These are phyloP conservation scores for Cryphonectria naterciae DNA, from an alignment of 2,329 filamentous ascomycete genomes.

Conservation along the genomic window DNA sequence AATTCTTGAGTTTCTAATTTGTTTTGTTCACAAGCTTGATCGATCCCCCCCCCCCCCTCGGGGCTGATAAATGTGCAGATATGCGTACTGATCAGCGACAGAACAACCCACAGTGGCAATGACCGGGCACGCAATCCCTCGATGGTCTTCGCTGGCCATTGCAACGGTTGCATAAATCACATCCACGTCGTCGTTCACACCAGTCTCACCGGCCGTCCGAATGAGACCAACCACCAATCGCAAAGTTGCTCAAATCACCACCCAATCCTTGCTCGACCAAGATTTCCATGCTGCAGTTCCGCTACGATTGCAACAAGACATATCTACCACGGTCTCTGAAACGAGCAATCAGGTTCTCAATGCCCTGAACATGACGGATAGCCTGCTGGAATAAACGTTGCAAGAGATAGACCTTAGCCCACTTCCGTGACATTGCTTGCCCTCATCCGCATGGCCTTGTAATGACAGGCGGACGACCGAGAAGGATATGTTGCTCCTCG, in stretches of 20 bases:
- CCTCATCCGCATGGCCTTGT: background rate
- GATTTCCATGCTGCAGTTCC: background rate
- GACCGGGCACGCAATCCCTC: background rate
- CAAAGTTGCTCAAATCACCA: background rate
- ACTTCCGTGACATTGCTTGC: background rate
- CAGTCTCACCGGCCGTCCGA: background rate
- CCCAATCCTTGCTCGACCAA: background rate
- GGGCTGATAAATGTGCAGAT: background rate
- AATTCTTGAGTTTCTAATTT: background rate
- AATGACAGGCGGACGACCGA: background rate
- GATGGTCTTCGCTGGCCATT: background rate
- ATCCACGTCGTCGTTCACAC: background rate
- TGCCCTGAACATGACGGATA: background rate
- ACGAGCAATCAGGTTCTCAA: background rate
- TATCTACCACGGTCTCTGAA: background rate
- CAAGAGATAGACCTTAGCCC: background rate
- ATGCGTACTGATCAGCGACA: background rate
- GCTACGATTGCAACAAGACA: background rate
- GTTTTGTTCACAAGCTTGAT: background rate
- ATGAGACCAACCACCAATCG: background rate
- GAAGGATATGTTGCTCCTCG: background rate
- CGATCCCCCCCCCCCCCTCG: background rate
- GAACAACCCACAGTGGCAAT: constrained; percentile 2
- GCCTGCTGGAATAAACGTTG: background rate
- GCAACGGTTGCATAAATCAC: background rate